Evolutionary conservation across 2,329 filamentous ascomycete genomes (phyloP), one percentile per base, ranked within the genome.

Genomic region (Camptophora hylomeconis): DNA sequence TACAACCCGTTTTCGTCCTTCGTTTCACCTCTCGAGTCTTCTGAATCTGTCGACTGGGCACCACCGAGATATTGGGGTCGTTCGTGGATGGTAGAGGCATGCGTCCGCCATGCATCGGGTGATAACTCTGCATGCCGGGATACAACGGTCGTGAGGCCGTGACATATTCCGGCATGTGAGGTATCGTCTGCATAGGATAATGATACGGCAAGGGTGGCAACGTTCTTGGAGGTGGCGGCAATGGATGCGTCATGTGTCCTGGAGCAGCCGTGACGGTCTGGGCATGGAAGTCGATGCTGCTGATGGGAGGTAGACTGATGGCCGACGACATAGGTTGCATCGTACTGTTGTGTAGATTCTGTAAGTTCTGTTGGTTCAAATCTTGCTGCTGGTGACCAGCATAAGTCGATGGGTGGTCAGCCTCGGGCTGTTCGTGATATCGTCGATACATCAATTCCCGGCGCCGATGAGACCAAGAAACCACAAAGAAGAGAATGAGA

Each of bases 1-100:
- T 50, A 54, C 76, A 81, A n/a, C 74, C 74, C 2, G 74, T 80
- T 57, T 80, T 80, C 33, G 77, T 81, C 49, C 77, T 65, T 42
- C 76, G 65, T 59, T 81, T 81, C 51, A 81, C 79, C 56, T 82
- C 75, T 57, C 79, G 75, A 17, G 40, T 36, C 54, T 64, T 63
- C 7, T 14, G 22, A 8, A 24, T 17, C 51, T 78, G 72, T 45
- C 74, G 62, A 7, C 33, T 32, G 5, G 38, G 38, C 17, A 38
- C 36, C 13, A 20, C 20, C 16, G 41, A 36, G 30, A 45, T 41
- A 26, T 32, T 38, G n/a, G 36, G 36, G 8, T 42, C 41, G 10
- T 32, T 34, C 17, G 41, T 37, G 13, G 41, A 42, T 17, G 41
- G 40, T 21, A 45, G 28, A 20, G 41, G 38, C 32, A 45, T 38